Base-by-base conservation (phyloP, 352 stramenopile species). In the Pythium phragmitis region DNA sequence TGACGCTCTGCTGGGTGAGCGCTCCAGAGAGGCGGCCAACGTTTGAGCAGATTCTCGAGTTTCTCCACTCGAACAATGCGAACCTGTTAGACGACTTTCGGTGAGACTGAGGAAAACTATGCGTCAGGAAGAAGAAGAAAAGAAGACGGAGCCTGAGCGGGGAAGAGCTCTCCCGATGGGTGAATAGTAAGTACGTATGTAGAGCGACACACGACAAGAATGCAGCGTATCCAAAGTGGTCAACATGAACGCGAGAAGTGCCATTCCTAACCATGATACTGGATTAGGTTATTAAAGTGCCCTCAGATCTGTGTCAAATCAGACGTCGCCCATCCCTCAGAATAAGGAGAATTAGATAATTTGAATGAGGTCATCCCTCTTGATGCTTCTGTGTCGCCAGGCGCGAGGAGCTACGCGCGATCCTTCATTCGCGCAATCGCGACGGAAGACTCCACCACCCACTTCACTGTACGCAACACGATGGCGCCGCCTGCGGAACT, bases 1-100 rank as follows among this genome's bases (percentile, higher is more conserved):
- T 95, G 82, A 91, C 82, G 50, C 58, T 90, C 26, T 95, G 86
- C 56, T 95, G 86, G 86, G 79, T 79, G 41, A 91, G 75, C 59
- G 77, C 73, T 16, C 84, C 86, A 1, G 84, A 93, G 51, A 74
- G 88, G 57, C 86, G 86, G 46, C 86, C 86, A 64, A 93, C 81
- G 42, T 95, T 95, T 48, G 82, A 92, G 68, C 65, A 75, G 41
- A 84, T 95, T 59, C 69, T 95, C 53, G 84, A 95, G 58, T 80
- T 93, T 56, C 74, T 95, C 41, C 67, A 82, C 36, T 67, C 67
- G 4, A 74, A 70, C 62, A 58, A 72, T 54, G 47, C 60, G 54
- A 63, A 19, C 30, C 52, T 67, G 1, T 34, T 72, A 9, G 65
- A 72, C 52, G 65, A 70, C 39, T 58, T 72, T 37, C 63, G 69